Conservation (phyloP, 225 moss, liverwort and hornwort species). For the Marchantia polymorpha region DNA sequence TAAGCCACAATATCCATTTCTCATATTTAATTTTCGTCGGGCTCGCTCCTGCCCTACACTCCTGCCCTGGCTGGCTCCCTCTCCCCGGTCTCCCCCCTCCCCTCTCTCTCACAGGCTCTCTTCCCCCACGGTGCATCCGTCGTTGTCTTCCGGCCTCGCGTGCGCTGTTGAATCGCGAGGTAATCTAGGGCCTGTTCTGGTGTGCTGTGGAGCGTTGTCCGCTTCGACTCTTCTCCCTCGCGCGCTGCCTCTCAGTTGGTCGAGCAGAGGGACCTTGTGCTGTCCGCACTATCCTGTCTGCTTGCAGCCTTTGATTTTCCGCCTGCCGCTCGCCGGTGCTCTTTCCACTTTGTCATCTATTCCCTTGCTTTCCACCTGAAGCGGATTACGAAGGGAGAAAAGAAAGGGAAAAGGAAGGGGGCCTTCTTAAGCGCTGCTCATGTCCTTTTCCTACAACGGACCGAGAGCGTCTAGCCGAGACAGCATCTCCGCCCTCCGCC, state of each 20-base stretch:
- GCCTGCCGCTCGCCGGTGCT: not conserved
- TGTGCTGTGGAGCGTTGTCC: not conserved
- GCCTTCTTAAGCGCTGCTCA: not conserved
- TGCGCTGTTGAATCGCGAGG: not conserved
- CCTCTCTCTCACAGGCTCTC: not conserved
- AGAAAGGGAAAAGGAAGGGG: not conserved
- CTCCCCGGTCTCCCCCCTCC: not conserved
- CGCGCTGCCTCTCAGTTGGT: not conserved
- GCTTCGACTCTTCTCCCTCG: conserved; percentile 1
- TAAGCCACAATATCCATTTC: not conserved
- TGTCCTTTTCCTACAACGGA: not conserved
- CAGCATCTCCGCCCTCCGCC: too few species aligned
- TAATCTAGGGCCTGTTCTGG: not conserved
- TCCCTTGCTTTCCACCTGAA: not conserved
- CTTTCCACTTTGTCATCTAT: not conserved
- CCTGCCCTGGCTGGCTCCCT: not conserved
- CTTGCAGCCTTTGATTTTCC: conserved; percentile 10
- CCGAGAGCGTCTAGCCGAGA: too few species aligned
- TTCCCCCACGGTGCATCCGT: not conserved
- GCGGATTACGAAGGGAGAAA: too few species aligned
- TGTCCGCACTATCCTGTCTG: conserved; percentile 1
- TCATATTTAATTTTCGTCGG: not conserved
- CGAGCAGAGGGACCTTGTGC: not conserved
- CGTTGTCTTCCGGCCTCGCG: not conserved
- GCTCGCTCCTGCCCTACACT: too few species aligned